Base-by-base conservation (phyloP, 805 yeast genomes). In the Cyberlindnera petersonii region DNA sequence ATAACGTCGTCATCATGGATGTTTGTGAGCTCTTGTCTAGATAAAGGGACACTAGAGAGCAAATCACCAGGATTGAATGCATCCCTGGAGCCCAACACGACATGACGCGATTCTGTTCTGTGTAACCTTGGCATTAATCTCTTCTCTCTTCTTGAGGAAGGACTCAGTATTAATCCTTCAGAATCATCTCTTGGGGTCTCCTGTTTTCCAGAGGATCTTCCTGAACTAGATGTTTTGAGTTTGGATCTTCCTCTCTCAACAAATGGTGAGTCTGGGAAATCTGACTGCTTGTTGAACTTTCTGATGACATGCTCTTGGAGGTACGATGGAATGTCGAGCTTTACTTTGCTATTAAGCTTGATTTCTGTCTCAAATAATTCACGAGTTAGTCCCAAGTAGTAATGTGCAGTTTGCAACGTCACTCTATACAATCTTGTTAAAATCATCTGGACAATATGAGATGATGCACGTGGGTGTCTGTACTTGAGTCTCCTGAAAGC, bases 391-490 rank as follows among this genome's bases (percentile, higher is more conserved):
- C 95, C 96, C 34, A 91, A 66, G 58, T 91, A 93, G 46, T 77
- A 74, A 58, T 89, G 93, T 9, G 93, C 86, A 0, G 97, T 86
- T 55, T 86, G 89, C 60, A 91, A 79, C 0, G 98, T 91, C 8
- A 93, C 96, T 49, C 94, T 75, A 57, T 87, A 86, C 37, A 93
- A 69, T 46, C 95, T 74, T 1, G 95, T 82, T 40, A 91, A 64
- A 18, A 91, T 86, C 77, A 91, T 88, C 52, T 94, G 96, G 11
- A 91, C 91, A 22, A 93, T 89, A 59, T 89, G 96, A 0, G 96
- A 86, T 0, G 96, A 82, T 1, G 96, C 86, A 46, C 84, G 77
- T 6, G 98, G 98, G 55, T 80, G 86, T 50, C 79, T 84, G 22
- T 66, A 57, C 6, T 84, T 81, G 27, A 91, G 72, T 38, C 83